These are phyloP conservation scores for Acrocalymma vagum DNA, from an alignment of 2,329 filamentous ascomycete species.

Conservation along the genomic window DNA sequence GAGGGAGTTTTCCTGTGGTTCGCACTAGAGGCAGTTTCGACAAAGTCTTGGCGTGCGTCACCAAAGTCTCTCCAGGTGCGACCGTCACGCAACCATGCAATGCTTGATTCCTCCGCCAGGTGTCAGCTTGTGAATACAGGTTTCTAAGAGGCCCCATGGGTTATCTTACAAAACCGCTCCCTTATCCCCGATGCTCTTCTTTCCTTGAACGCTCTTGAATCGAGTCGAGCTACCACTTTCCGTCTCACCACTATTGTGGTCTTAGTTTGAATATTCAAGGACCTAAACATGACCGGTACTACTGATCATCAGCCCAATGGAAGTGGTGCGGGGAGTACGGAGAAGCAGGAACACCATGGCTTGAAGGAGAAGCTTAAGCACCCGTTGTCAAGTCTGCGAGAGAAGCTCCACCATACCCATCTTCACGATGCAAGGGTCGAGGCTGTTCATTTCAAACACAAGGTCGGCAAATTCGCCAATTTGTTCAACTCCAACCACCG, in stretches of 20 bases:
- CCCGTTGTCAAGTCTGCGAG: slow-evolving; percentile 49
- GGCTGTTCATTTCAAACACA: slow-evolving; percentile 67
- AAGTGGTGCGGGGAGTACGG: slow-evolving; percentile 22
- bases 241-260: background rate
- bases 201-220: background rate
- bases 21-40: background rate
- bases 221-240: background rate
- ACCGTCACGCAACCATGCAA: background rate
- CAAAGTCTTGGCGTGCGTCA: slow-evolving; percentile 6
- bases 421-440: slow-evolving; percentile 61
- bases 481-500: slow-evolving; percentile 86
- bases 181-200: background rate
- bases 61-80: background rate
- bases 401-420: slow-evolving; percentile 57
- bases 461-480: slow-evolving; percentile 71
- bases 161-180: slow-evolving; percentile 4
- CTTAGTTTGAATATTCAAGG: no score
- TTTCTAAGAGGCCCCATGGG: background rate
- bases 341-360: slow-evolving; percentile 21
- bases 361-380: slow-evolving; percentile 49
- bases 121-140: slow-evolving; percentile 4
- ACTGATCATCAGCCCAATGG: slow-evolving; percentile 3
- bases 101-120: slow-evolving; percentile 2
- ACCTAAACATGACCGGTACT: no score
- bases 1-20: no score